Evolutionary conservation across 2,329 filamentous ascomycete genomes (phyloP).

Genomic region (Huntiella moniliformis): DNA sequence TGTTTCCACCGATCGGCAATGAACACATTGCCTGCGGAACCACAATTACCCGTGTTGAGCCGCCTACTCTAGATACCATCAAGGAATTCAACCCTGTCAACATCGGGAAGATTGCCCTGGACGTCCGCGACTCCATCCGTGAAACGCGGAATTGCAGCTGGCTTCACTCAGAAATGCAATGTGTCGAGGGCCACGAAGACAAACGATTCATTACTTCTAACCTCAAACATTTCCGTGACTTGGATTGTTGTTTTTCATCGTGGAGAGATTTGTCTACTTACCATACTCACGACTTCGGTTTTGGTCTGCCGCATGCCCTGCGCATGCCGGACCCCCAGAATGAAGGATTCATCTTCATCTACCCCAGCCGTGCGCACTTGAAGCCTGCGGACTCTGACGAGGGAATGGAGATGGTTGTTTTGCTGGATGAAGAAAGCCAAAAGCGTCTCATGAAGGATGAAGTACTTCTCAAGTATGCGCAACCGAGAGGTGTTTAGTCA

Average conservation of each 20-base stretch:
- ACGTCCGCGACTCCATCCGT: constrained; percentile 3
- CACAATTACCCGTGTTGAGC: constrained; percentile 3
- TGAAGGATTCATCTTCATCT: constrained; percentile 4
- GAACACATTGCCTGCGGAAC: constrained; percentile 5
- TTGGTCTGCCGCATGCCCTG: constrained; percentile 6
- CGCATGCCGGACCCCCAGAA: constrained; percentile 1
- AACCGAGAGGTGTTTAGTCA: neutral
- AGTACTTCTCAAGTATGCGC: constrained; percentile 1
- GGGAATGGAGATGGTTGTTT: constrained; percentile 1
- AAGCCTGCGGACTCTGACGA: constrained; percentile 3
- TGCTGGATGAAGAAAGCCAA: constrained; percentile 4
- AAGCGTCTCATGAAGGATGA: constrained; percentile 4
- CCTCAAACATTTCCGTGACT: constrained; percentile 1
- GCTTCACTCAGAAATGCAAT: constrained; percentile 5
- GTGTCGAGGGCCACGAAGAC: neutral
- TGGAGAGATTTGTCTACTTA: constrained; percentile 3
- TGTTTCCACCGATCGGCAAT: constrained; percentile 4
- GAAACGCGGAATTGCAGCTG: constrained; percentile 7
- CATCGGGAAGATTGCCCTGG: constrained; percentile 1
- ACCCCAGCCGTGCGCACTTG: constrained; percentile 4
- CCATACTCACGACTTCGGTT: constrained; percentile 2
- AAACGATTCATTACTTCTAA: neutral
- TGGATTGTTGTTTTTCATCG: neutral
- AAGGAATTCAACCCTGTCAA: constrained; percentile 1
- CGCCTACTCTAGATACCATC: neutral